Evolutionary conservation across 805 yeast species (phyloP), one percentile per base, ranked within the genome.

Genomic region (Schwanniomyces vanrijiae): DNA sequence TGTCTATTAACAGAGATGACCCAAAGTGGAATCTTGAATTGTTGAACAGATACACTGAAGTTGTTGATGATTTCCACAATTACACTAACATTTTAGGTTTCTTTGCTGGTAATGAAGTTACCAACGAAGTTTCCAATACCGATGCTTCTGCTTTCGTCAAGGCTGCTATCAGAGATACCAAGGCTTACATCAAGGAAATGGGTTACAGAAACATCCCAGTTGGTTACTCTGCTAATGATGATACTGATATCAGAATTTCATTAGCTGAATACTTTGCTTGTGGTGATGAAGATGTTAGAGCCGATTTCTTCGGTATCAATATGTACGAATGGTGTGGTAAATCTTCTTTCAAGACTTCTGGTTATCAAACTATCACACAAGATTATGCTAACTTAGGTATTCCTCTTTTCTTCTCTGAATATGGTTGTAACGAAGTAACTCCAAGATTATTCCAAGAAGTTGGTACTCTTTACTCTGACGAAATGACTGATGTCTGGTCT

Each of bases 261-360:
- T 73, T 86, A 57, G 91, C 91, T 48, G 88, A 84, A 56, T 87
- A 83, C 69, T 87, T 87, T 58, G 77, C 83, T 37, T 87, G 94
- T 75, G 92, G 92, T 68, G 81, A 76, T 50, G 72, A 64, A 6
- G 83, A 76, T 46, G 83, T 64, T 18, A 75, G 75, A 55, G 90
- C 90, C 50, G 94, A 87, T 67, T 87, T 87, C 77, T 87, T 86
- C 65, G 94, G 94, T 78, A 83, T 86, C 65, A 87, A 87, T 79
- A 86, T 86, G 90, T 87, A 87, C 75, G 90, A 85, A 73, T 87
- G 94, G 94, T 86, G 94, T 77, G 92, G 92, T 60, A 39, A 61
- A 16, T 81, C 88, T 16, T 63, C 79, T 44, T 86, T 74, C 73
- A 45, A 61, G 26, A 52, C 65, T 5, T 85, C 91, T 48, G 94